phyloP scores from a whole-genome alignment of 2,329 filamentous ascomycete genomes.

The Aureobasidium lini region DNA sequence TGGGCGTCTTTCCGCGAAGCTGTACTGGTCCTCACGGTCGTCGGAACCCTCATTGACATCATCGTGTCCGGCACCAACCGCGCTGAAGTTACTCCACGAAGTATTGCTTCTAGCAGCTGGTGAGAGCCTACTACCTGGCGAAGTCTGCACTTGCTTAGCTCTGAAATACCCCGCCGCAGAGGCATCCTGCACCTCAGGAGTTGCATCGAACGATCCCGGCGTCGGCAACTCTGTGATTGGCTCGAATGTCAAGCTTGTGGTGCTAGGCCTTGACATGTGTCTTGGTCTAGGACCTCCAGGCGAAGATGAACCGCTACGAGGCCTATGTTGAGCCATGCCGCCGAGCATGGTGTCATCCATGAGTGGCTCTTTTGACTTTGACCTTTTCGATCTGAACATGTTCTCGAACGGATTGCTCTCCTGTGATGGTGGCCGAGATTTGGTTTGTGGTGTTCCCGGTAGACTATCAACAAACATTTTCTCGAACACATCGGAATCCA shows the following conservation, averaged over 20 bases:
- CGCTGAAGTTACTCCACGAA: neutral
- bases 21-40: neutral
- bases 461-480: slow-evolving; percentile 27
- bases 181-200: slow-evolving; percentile 23
- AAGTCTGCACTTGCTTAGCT: slow-evolving; percentile 17
- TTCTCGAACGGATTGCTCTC: slow-evolving; percentile 12
- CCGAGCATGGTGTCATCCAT: slow-evolving; percentile 1
- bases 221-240: slow-evolving; percentile 12
- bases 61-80: neutral
- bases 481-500: slow-evolving; percentile 27
- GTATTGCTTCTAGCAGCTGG: neutral
- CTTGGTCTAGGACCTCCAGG: neutral
- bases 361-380: neutral
- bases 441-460: slow-evolving; percentile 16
- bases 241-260: slow-evolving; percentile 3
- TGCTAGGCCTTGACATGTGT: neutral
- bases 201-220: slow-evolving; percentile 17
- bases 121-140: slow-evolving; percentile 1
- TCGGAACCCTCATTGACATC: neutral
- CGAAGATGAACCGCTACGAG: neutral
- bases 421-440: slow-evolving; percentile 3
- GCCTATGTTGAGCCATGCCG: neutral
- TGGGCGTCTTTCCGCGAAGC: neutral
- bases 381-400: neutral
- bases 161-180: slow-evolving; percentile 20